These are phyloP conservation scores for Parathielavia hyrcaniae DNA, from an alignment of 495 filamentous ascomycete species.

Conservation along the genomic window DNA sequence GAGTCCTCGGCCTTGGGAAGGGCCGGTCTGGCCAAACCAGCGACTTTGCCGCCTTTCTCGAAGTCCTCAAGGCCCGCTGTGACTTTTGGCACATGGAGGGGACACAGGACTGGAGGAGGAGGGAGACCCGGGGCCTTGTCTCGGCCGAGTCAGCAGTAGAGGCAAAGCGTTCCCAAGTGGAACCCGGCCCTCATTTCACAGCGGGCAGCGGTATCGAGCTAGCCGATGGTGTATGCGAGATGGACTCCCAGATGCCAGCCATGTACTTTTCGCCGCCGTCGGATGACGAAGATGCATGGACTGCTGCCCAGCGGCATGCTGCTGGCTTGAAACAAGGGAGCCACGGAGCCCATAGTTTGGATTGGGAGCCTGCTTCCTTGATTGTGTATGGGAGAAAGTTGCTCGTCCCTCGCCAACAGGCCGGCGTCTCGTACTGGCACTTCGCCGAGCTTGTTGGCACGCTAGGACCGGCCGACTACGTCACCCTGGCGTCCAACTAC, in stretches of 20 bases:
- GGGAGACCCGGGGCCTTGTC: constrained; percentile 33
- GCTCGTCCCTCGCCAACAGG: constrained; percentile 43
- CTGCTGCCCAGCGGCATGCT: neutral
- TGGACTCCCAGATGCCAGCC: constrained; percentile 19
- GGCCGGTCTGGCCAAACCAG: constrained; percentile 39
- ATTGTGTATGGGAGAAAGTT: constrained; percentile 56
- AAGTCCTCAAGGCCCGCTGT: constrained; percentile 60
- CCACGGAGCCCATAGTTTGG: neutral
- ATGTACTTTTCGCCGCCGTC: constrained; percentile 30
- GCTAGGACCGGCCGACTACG: constrained; percentile 67
- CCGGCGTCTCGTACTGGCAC: constrained; percentile 49
- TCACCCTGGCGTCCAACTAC: constrained; percentile 61
- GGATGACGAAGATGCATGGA: constrained; percentile 24
- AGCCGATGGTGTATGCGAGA: neutral
- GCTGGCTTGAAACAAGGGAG: neutral
- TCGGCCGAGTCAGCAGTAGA: constrained; percentile 3
- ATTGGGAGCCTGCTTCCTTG: constrained; percentile 47
- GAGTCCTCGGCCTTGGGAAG: constrained; percentile 34
- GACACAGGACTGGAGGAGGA: constrained; percentile 56
- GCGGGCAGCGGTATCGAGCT: neutral
- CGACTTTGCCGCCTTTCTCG: constrained; percentile 62
- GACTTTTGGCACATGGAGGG: constrained; percentile 70
- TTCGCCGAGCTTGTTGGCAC: constrained; percentile 54
- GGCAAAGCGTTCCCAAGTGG: constrained; percentile 6
- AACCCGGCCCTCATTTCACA: neutral